phyloP scores from a whole-genome alignment of 1,139 yeast genomes.

The Scheffersomyces illinoinensis region DNA sequence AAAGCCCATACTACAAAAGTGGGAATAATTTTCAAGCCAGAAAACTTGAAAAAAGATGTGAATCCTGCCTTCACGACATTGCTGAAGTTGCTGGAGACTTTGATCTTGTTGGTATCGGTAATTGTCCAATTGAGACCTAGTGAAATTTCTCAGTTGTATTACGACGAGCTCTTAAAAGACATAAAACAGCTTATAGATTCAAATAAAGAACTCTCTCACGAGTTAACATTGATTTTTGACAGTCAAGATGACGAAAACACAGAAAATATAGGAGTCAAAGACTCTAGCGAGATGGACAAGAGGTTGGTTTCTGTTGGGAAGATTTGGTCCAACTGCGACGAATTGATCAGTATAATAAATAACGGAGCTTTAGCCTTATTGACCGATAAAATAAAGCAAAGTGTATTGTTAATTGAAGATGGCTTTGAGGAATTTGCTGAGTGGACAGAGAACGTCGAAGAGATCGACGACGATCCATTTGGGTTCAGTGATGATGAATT shows the following conservation, averaged over 20 bases:
- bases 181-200: slow-evolving; percentile 30
- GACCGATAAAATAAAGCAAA: slow-evolving; percentile 43
- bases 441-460: slow-evolving; percentile 64
- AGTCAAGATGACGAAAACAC: slow-evolving; percentile 19
- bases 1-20: slow-evolving; percentile 79
- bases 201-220: slow-evolving; percentile 22
- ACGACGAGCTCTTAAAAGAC: slow-evolving; percentile 35
- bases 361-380: slow-evolving; percentile 55
- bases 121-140: slow-evolving; percentile 36
- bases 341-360: slow-evolving; percentile 35
- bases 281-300: slow-evolving; percentile 8
- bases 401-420: slow-evolving; percentile 55
- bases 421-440: slow-evolving; percentile 65
- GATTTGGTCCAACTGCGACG: slow-evolving; percentile 64
- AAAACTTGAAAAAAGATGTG: slow-evolving; percentile 36
- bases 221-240: slow-evolving; percentile 29
- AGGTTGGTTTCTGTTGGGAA: slow-evolving; percentile 62
- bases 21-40: slow-evolving; percentile 74
- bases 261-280: slow-evolving; percentile 10
- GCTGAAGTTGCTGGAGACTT: slow-evolving; percentile 47
- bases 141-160: slow-evolving; percentile 41
- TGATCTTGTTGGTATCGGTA: slow-evolving; percentile 48
- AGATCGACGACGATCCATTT: slow-evolving; percentile 47
- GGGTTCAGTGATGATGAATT: slow-evolving; percentile 28
- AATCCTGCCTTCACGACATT: slow-evolving; percentile 56